phyloP scores from a whole-genome alignment of 164 flowering plant genomes.

The Berberis vulgaris region DNA sequence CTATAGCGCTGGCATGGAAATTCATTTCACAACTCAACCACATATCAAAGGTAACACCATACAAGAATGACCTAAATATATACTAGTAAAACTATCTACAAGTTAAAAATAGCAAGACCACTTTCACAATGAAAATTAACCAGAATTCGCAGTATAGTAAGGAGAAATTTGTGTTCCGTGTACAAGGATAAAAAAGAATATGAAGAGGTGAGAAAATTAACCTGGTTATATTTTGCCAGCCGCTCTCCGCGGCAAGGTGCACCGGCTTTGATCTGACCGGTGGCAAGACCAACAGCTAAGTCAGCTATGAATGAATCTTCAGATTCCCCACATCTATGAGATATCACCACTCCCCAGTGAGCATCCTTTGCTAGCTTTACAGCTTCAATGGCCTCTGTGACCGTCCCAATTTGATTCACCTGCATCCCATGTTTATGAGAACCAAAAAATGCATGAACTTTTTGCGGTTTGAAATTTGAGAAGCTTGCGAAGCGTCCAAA shows the following conservation, averaged over 20 bases:
- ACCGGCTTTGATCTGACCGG: slow-evolving; percentile 89
- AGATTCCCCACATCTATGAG: slow-evolving; percentile 94
- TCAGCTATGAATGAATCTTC: slow-evolving; percentile 90
- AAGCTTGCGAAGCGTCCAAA: background rate
- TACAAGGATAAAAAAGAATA: background rate
- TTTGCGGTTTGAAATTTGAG: background rate
- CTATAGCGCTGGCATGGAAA: no score
- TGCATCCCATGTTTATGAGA: slow-evolving; percentile 13
- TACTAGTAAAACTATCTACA: no score
- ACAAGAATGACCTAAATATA: no score
- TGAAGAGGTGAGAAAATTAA: slow-evolving; percentile 11
- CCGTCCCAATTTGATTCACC: slow-evolving; percentile 88
- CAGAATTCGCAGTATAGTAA: no score
- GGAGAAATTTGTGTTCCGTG: no score
- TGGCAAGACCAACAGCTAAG: slow-evolving; percentile 76
- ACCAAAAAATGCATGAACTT: background rate
- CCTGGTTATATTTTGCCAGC: slow-evolving; percentile 90
- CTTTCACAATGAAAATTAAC: no score
- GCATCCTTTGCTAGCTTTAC: slow-evolving; percentile 89
- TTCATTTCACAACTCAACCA: no score
- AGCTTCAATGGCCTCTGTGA: slow-evolving; percentile 86
- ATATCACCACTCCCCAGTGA: slow-evolving; percentile 78
- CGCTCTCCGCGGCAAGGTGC: slow-evolving; percentile 98
- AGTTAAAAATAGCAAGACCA: no score
- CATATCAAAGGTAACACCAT: no score